Conservation (phyloP, 1,284 basidiomycete genomes). For the Fomitopsis palustris region DNA sequence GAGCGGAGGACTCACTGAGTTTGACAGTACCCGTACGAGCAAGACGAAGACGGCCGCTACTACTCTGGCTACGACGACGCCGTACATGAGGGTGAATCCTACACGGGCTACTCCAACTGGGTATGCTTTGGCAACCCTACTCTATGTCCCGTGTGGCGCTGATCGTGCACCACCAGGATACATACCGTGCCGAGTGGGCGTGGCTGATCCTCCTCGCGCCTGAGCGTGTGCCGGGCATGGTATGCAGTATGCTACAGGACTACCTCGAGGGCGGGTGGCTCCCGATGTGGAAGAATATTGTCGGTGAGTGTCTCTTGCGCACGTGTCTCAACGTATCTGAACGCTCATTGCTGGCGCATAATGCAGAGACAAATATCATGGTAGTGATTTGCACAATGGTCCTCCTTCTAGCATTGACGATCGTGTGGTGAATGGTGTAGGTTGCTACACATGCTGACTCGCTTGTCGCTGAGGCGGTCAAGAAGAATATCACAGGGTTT, state of each 20-base stretch:
- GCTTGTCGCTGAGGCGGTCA: constrained; percentile 73
- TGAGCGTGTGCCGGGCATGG: constrained; percentile 71
- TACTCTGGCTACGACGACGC: constrained; percentile 75
- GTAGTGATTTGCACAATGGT: too few species aligned
- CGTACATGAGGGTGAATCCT: constrained; percentile 63
- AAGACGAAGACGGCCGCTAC: constrained; percentile 65
- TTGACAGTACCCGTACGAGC: constrained; percentile 77
- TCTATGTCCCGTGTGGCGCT: neutral
- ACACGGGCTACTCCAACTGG: constrained; percentile 86
- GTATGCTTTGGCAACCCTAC: too few species aligned
- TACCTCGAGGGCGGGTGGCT: constrained; percentile 79
- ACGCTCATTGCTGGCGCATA: neutral
- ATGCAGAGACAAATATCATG: constrained; percentile 70
- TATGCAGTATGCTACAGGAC: constrained; percentile 79
- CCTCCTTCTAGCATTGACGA: too few species aligned
- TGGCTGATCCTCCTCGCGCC: constrained; percentile 77
- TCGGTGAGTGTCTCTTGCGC: constrained; percentile 40
- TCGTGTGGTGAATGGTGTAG: constrained; percentile 28
- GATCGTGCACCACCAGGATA: constrained; percentile 46
- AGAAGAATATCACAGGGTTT: constrained; percentile 63
- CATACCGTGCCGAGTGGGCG: constrained; percentile 76
- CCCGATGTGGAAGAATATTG: constrained; percentile 90
- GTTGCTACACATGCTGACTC: constrained; percentile 80
- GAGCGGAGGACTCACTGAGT: too few species aligned
- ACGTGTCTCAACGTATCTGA: neutral